Evolutionary conservation across 495 filamentous ascomycete species (phyloP), one percentile per base, ranked within the genome.

Genomic region (Pyrenula aspistea): DNA sequence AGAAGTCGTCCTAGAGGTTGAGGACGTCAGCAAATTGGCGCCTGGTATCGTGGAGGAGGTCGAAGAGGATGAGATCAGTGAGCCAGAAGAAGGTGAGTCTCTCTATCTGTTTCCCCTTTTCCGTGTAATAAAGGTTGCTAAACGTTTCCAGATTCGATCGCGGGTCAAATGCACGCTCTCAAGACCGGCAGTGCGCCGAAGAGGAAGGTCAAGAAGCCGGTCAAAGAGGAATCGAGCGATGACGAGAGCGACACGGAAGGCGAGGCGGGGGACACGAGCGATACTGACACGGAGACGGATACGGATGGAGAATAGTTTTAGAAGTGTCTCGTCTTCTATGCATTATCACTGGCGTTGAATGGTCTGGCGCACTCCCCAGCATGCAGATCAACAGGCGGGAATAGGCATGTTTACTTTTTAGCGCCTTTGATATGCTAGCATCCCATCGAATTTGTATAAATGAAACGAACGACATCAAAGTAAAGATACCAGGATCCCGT

Each of bases 31-130:
- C 68, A 93, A 91, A 73, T 91, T 86, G 19, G 84, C 79, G 25
- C 31, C 31, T 42, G 31, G 31, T 42, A 15, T 42, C 8, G 82
- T 83, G 55, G 82, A 95, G 64, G 81, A 82, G 47, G 71, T 75
- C 50, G 87, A 85, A 15, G 88, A 89, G 59, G 93, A 96, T 63
- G 92, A 96, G 63, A 96, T 96, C 60, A 94, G 88, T 67, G 93
- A 98, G 68, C 92, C 94, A 10, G 93, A 97, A 65, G 93, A 96
- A 76, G 93, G 93, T 95, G 76, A 75, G 83, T 71, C 54, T 53
- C 42, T 56, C 51, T 54, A 24, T 49, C n/a, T 56, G 10, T n/a
- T 56, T 11, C 24, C 57, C 31, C 2, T 31, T 36, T 42, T 57
- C 47, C 23, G 51, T 49, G 8, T 15, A 50, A 22, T 63, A 55